Conservation (phyloP, 2,329 filamentous ascomycete species). For the Fusarium sp. region DNA sequence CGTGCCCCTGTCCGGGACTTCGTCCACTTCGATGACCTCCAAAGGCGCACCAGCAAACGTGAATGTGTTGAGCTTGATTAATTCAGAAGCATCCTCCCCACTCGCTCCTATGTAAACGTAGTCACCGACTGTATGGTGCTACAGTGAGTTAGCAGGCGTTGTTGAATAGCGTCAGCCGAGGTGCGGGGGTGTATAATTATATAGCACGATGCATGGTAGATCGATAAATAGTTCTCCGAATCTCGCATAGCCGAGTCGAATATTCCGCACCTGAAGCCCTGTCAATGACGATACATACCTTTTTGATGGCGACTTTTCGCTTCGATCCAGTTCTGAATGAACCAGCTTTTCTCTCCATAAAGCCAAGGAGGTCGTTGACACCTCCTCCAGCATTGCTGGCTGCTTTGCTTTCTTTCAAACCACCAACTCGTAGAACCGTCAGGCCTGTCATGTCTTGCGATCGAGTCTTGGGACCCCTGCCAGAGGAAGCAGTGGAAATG, state of each 20-base stretch:
- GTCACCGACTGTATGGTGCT: conserved; percentile 76
- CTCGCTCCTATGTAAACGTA: conserved; percentile 73
- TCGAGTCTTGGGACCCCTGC: conserved; percentile 38
- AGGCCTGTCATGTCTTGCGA: conserved; percentile 38
- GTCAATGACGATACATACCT: conserved; percentile 71
- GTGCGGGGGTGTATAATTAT: conserved; percentile 33
- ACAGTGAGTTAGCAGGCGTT: conserved; percentile 72
- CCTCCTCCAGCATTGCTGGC: conserved; percentile 73
- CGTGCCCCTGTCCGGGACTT: conserved; percentile 49
- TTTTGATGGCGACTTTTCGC: conserved; percentile 72
- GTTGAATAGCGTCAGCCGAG: conserved; percentile 33
- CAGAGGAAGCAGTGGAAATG: conserved; percentile 44
- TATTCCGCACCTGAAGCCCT: conserved; percentile 42
- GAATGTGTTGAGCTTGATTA: conserved; percentile 75
- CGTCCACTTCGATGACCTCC: conserved; percentile 61
- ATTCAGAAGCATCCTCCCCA: conserved; percentile 69
- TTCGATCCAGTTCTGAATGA: conserved; percentile 57
- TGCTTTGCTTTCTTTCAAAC: conserved; percentile 75
- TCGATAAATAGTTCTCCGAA: conserved; percentile 32
- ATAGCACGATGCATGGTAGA: conserved; percentile 26
- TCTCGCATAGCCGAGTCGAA: conserved; percentile 34
- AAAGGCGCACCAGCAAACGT: conserved; percentile 73
- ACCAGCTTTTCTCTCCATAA: conserved; percentile 76
- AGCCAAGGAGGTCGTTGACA: conserved; percentile 69
- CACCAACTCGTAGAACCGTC: conserved; percentile 61